phyloP scores from a whole-genome alignment of 768 basidiomycete species.

The Pilatotrama ljubarskyi region DNA sequence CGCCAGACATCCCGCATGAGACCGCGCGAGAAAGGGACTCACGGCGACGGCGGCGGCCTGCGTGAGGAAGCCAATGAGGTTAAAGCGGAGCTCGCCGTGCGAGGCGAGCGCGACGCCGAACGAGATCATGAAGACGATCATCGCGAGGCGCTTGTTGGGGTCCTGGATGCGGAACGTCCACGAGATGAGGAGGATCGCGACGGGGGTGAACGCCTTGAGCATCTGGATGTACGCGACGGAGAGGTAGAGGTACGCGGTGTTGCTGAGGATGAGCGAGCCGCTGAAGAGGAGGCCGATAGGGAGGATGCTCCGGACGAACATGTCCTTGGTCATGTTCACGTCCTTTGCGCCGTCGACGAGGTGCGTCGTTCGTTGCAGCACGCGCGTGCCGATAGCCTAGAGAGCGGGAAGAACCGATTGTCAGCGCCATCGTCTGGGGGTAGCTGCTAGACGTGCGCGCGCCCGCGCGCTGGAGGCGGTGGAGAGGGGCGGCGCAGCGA shows the following conservation, averaged over 20 bases:
- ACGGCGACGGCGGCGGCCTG: conserved; percentile 87
- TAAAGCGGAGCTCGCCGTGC: conserved; percentile 84
- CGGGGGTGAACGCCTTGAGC: conserved; percentile 93
- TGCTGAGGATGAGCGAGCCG: conserved; percentile 86
- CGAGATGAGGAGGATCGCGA: conserved; percentile 90
- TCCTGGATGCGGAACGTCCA: conserved; percentile 89
- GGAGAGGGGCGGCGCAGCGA: neutral
- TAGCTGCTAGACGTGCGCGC: too few relatives aligned
- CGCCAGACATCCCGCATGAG: neutral
- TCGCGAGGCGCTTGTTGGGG: conserved; percentile 73
- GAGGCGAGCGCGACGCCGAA: conserved; percentile 87
- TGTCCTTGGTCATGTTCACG: conserved; percentile 73
- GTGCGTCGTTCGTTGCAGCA: conserved; percentile 78
- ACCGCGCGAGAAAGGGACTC: conserved; percentile 34
- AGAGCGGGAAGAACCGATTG: neutral
- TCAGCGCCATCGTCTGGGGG: neutral
- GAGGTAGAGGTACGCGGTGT: conserved; percentile 90
- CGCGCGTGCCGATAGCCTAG: conserved; percentile 80
- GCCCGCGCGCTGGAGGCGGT: too few relatives aligned
- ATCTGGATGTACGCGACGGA: conserved; percentile 96
- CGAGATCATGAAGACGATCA: conserved; percentile 92
- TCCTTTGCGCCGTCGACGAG: conserved; percentile 80
- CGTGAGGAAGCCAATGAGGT: conserved; percentile 82
- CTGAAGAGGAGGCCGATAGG: conserved; percentile 95
- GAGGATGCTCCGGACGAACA: conserved; percentile 83